Percentiles rank a stretch among this genome's conserved stretches.
These are phyloP conservation scores for Cryptococcus sp. DNA, from an alignment of 1,284 basidiomycete genomes.

Conservation along the genomic window DNA sequence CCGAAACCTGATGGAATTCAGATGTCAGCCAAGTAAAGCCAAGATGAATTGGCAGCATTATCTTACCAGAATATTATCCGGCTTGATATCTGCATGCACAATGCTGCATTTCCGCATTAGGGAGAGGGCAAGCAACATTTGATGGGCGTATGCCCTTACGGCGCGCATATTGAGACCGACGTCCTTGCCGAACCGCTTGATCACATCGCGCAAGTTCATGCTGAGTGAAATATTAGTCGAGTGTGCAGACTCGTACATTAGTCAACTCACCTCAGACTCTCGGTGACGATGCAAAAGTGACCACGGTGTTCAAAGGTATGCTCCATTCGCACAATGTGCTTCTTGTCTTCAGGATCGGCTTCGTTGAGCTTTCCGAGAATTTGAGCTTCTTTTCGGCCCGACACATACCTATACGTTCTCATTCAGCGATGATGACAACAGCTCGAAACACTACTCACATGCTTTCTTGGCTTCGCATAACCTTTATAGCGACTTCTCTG, in stretches of 20 bases:
- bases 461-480: conserved; percentile 91
- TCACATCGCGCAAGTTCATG: conserved; percentile 97
- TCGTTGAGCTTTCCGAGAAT: conserved; percentile 83
- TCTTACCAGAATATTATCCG: conserved; percentile 88
- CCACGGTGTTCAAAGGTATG: conserved; percentile 95
- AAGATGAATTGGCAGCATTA: neutral
- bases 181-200: conserved; percentile 98
- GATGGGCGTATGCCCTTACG: conserved; percentile 96
- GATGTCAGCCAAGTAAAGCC: neutral
- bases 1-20: conserved; percentile 71
- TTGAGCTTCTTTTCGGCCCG: conserved; percentile 87
- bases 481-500: conserved; percentile 96
- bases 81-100: conserved; percentile 98
- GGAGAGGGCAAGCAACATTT: conserved; percentile 85
- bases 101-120: conserved; percentile 85
- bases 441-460: conserved; percentile 66
- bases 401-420: conserved; percentile 71
- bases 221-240: conserved; percentile 54
- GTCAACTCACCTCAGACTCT: conserved; percentile 74
- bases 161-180: conserved; percentile 94
- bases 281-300: conserved; percentile 95
- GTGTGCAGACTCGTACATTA: neutral
- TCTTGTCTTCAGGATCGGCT: conserved; percentile 94
- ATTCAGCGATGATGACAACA: conserved; percentile 3
- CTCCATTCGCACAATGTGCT: conserved; percentile 88